phyloP scores from a whole-genome alignment of 495 filamentous ascomycete species.

The Bryoglossum gracile region DNA sequence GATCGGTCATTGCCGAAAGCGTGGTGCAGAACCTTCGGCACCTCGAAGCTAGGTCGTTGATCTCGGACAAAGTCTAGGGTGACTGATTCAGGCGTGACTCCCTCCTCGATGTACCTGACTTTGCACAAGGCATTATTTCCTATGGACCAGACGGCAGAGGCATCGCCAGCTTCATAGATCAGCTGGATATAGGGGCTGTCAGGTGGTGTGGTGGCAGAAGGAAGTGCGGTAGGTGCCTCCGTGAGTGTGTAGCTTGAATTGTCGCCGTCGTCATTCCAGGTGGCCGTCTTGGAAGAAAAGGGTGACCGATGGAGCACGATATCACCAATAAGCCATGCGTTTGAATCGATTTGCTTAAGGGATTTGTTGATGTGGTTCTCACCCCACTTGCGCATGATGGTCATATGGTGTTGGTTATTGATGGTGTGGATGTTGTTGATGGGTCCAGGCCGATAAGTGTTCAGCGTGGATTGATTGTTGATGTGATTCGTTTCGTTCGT shows the following conservation, averaged over 20 bases:
- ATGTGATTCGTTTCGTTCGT: background rate
- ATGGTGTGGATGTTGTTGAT: too few species aligned
- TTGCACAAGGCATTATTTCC: conserved; percentile 20
- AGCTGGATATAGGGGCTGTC: conserved; percentile 20
- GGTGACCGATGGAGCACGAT: background rate
- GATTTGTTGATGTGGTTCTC: background rate
- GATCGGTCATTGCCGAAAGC: conserved; percentile 1
- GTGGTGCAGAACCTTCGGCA: conserved; percentile 11
- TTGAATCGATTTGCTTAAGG: background rate
- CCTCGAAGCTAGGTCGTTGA: conserved; percentile 11
- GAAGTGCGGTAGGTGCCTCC: background rate
- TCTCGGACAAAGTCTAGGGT: conserved; percentile 15
- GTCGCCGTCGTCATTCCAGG: background rate
- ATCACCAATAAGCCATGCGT: background rate
- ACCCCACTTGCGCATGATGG: background rate
- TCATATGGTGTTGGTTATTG: background rate
- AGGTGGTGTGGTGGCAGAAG: background rate
- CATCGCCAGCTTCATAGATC: conserved; percentile 21
- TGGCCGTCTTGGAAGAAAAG: background rate
- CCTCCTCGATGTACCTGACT: conserved; percentile 11
- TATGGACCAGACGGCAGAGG: conserved; percentile 19
- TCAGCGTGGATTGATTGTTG: background rate
- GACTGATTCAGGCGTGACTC: conserved; percentile 11
- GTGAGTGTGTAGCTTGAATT: background rate
- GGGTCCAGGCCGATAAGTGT: background rate